Evolutionary conservation across 208 protist species (phyloP).

Genomic region (Leishmania lainsoni): DNA sequence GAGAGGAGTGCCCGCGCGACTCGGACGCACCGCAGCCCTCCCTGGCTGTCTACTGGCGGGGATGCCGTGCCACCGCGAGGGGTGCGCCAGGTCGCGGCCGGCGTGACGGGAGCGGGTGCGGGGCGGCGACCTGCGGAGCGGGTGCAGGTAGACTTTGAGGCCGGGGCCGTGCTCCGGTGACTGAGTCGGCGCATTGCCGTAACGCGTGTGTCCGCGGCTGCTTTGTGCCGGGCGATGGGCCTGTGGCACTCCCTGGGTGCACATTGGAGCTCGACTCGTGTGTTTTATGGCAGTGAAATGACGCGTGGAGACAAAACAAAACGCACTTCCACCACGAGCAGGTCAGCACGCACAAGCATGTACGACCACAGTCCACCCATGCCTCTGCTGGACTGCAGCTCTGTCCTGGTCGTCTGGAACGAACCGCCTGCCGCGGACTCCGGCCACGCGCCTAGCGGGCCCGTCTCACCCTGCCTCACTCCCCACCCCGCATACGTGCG

Average conservation of each 20-base stretch:
- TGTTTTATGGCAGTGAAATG: not conserved
- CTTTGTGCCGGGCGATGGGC: not conserved
- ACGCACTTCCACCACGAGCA: too few species aligned
- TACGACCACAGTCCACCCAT: too few species aligned
- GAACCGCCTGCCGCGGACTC: too few species aligned
- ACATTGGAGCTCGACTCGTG: not conserved
- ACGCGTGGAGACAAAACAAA: not conserved
- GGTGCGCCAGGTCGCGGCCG: not conserved
- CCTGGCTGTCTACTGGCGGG: not conserved
- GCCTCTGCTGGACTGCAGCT: too few species aligned
- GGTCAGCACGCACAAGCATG: too few species aligned
- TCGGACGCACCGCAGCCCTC: not conserved
- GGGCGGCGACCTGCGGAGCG: not conserved
- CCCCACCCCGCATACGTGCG: too few species aligned
- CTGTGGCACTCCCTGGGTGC: too few species aligned
- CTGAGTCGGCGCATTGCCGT: not conserved
- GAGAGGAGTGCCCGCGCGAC: not conserved
- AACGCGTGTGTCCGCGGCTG: not conserved
- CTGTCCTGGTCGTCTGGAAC: too few species aligned
- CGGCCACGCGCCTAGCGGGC: too few species aligned
- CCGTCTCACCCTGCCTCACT: too few species aligned
- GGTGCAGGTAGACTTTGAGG: not conserved
- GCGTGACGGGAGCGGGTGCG: not conserved
- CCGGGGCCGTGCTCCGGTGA: not conserved
- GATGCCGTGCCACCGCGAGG: not conserved